A percentile compares a stretch with the other conserved stretches of the same genome.
phyloP scores from a whole-genome alignment of 1,139 yeast genomes.

The Kodamaea alishanica region DNA sequence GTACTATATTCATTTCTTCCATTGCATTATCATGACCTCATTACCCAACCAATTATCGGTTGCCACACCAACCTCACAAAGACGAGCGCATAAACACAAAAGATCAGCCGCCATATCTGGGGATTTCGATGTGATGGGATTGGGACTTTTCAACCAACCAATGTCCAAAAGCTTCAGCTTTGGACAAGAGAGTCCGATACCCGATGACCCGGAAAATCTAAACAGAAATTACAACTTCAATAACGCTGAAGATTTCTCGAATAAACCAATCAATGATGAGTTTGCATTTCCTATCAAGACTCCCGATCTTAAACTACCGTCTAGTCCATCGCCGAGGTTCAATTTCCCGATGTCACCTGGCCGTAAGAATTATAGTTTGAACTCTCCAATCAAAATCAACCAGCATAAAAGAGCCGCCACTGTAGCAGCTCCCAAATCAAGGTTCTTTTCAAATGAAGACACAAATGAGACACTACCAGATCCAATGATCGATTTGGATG shows the following conservation, averaged over 20 bases:
- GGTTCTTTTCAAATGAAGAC: constrained; percentile 35
- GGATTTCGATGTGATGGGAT: constrained; percentile 54
- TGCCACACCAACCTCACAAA: constrained; percentile 12
- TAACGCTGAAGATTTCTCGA: constrained; percentile 36
- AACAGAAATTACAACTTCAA: constrained; percentile 29
- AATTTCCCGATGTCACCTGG: constrained; percentile 10
- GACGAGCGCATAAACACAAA: constrained; percentile 59
- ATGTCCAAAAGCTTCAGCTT: constrained; percentile 10
- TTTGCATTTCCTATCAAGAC: constrained; percentile 32
- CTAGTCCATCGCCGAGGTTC: constrained; percentile 8
- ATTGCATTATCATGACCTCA: constrained; percentile 12
- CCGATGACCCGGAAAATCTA: constrained; percentile 3
- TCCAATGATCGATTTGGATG: constrained; percentile 61
- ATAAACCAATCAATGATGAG: constrained; percentile 17
- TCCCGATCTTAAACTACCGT: constrained; percentile 15
- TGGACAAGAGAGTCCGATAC: background rate
- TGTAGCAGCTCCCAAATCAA: constrained; percentile 18
- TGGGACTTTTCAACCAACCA: constrained; percentile 28
- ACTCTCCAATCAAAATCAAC: constrained; percentile 36
- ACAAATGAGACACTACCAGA: constrained; percentile 48
- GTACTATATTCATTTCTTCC: background rate
- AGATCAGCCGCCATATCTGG: constrained; percentile 74
- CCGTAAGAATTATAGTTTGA: constrained; percentile 18
- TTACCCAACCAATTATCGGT: constrained; percentile 13
- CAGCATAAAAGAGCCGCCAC: constrained; percentile 21